A percentile compares a stretch with the other conserved stretches of the same genome.
Evolutionary conservation across 306 rosid species (phyloP).

Genomic region (Cucumis hystrix): DNA sequence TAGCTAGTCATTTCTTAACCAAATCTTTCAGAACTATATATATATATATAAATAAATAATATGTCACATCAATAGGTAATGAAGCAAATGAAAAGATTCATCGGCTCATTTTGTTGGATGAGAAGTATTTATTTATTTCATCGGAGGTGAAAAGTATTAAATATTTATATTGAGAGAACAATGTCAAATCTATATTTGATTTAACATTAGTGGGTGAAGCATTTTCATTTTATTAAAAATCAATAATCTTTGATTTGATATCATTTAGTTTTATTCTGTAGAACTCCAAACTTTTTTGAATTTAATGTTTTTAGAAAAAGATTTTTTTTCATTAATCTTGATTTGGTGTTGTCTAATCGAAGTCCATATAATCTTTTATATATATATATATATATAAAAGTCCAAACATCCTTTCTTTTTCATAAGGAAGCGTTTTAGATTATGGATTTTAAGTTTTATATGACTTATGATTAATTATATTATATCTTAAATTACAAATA

Average conservation of each 20-base stretch:
- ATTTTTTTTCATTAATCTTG: not conserved
- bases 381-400: no score
- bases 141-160: not conserved
- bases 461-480: no score
- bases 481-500: no score
- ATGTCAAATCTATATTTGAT: not conserved
- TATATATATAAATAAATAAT: not conserved
- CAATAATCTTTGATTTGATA: not conserved
- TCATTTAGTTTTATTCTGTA: not conserved
- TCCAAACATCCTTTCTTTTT: no score
- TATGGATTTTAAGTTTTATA: no score
- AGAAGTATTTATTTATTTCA: not conserved
- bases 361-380: not conserved
- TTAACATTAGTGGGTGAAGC: not conserved
- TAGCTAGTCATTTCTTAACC: no score
- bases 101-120: not conserved
- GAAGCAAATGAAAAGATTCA: not conserved
- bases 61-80: not conserved
- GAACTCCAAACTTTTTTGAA: not conserved
- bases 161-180: no score
- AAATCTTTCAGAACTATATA: no score
- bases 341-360: constrained; percentile 74
- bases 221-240: not conserved
- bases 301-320: no score
- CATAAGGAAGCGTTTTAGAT: no score